These are phyloP conservation scores for Salvia hispanica DNA, from an alignment of 257 asterid genomes.

Conservation along the genomic window DNA sequence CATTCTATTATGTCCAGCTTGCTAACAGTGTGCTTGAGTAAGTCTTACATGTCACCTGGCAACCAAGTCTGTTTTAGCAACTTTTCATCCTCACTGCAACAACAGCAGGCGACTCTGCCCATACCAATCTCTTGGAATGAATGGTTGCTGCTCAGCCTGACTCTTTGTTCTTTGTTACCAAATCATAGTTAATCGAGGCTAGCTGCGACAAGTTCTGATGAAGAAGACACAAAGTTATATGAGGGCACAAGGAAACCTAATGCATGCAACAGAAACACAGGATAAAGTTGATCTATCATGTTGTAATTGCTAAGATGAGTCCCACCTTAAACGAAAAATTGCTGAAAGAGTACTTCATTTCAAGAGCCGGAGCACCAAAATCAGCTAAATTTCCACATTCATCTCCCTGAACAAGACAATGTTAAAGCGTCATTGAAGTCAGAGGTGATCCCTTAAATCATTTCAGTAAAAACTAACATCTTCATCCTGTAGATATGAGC, in stretches of 20 bases:
- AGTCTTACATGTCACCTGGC: neutral
- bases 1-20: slow-evolving; percentile 19
- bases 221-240: neutral
- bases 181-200: slow-evolving; percentile 83
- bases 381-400: slow-evolving; percentile 81
- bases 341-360: slow-evolving; percentile 73
- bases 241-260: neutral
- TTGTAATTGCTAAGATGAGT: slow-evolving; percentile 19
- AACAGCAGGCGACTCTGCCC: slow-evolving; percentile 18
- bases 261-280: neutral
- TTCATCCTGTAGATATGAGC: slow-evolving; percentile 74
- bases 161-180: slow-evolving; percentile 63
- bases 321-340: slow-evolving; percentile 92
- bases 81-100: slow-evolving; percentile 17
- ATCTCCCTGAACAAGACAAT: slow-evolving; percentile 56
- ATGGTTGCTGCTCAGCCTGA: slow-evolving; percentile 40
- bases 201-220: slow-evolving; percentile 82
- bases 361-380: slow-evolving; percentile 58
- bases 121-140: slow-evolving; percentile 19
- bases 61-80: neutral
- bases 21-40: neutral
- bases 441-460: neutral
- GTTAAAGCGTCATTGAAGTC: neutral
- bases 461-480: slow-evolving; percentile 52
- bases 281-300: slow-evolving; percentile 8